Conservation (phyloP, 257 asterid species). For the Nicotiana attenuata region DNA sequence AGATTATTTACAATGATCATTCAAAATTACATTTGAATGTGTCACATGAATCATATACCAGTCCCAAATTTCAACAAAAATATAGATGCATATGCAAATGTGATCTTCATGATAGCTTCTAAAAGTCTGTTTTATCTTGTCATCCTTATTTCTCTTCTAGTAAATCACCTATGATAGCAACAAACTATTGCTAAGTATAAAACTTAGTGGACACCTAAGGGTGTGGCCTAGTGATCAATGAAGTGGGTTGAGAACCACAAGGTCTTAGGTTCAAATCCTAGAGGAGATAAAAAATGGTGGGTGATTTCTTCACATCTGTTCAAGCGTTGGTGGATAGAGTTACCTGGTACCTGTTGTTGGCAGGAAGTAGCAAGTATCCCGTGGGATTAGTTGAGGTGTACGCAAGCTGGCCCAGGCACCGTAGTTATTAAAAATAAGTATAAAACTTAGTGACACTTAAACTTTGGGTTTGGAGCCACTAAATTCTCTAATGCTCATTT, state of each 20-base stretch:
- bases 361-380: too few relatives aligned
- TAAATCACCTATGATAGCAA: neutral
- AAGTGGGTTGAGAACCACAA: too few relatives aligned
- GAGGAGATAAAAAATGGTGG: too few relatives aligned
- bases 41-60: neutral
- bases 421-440: too few relatives aligned
- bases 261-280: too few relatives aligned
- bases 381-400: too few relatives aligned
- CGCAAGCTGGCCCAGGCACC: too few relatives aligned
- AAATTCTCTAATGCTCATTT: neutral
- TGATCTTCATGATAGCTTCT: neutral
- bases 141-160: neutral
- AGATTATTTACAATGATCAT: neutral
- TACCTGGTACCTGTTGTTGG: too few relatives aligned
- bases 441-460: neutral
- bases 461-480: neutral
- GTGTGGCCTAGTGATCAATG: too few relatives aligned
- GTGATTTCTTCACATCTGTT: too few relatives aligned
- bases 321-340: too few relatives aligned
- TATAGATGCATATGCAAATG: neutral
- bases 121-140: neutral
- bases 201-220: neutral
- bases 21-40: neutral
- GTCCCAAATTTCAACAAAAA: neutral
- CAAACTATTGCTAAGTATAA: neutral